Percentiles rank a stretch among this genome's conserved stretches.
Evolutionary conservation across 495 filamentous ascomycete species (phyloP).

Genomic region (Aspergillus diversus): DNA sequence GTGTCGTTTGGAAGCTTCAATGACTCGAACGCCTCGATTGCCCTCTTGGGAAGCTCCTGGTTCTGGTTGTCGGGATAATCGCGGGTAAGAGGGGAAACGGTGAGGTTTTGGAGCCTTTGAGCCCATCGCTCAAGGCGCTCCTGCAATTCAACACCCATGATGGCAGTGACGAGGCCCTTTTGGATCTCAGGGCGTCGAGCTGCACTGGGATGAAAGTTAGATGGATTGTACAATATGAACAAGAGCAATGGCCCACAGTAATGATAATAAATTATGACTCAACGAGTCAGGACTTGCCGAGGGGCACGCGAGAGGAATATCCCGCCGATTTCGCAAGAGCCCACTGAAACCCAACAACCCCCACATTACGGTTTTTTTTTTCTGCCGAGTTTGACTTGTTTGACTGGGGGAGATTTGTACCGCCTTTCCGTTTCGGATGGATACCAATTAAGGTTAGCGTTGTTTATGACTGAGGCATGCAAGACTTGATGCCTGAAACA

Average conservation of each 20-base stretch:
- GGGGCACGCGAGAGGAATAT: conserved; percentile 22
- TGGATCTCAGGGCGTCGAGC: conserved; percentile 19
- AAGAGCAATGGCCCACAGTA: not conserved
- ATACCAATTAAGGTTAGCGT: not conserved
- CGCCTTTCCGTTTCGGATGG: not conserved
- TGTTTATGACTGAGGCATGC: not conserved
- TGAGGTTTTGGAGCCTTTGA: conserved; percentile 50
- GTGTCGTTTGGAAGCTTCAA: conserved; percentile 42
- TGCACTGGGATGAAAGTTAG: conserved; percentile 12
- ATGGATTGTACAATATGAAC: conserved; percentile 17
- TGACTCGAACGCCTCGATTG: conserved; percentile 55
- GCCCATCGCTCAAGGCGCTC: conserved; percentile 55
- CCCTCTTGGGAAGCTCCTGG: conserved; percentile 39
- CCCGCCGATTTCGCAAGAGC: conserved; percentile 26
- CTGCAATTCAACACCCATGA: conserved; percentile 45
- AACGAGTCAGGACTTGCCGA: conserved; percentile 18
- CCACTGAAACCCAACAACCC: conserved; percentile 16
- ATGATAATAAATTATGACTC: conserved; percentile 12
- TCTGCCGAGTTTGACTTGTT: not conserved
- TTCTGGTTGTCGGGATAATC: conserved; percentile 52
- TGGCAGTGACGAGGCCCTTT: conserved; percentile 31
- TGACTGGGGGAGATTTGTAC: not conserved
- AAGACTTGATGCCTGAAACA: too few species aligned
- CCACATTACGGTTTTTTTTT: conserved; percentile 9
- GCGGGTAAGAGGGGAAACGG: conserved; percentile 52